These are phyloP conservation scores for Pseudogymnoascus sp. DNA, from an alignment of 2,329 filamentous ascomycete species.

Conservation along the genomic window DNA sequence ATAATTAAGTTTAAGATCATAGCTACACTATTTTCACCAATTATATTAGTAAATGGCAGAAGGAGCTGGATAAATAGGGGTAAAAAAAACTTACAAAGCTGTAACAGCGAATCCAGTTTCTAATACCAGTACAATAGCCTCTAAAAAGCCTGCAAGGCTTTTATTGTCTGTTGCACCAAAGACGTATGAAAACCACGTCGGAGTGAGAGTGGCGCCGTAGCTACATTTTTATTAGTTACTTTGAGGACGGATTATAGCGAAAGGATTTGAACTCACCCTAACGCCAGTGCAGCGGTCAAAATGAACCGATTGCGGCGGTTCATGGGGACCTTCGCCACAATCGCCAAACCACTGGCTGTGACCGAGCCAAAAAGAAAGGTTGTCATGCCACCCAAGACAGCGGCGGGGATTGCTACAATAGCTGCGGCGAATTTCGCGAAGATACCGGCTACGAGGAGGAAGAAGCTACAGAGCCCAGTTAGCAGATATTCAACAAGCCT, in stretches of 20 bases:
- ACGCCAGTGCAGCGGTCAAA: slow-evolving; percentile 63
- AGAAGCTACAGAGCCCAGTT: slow-evolving; percentile 40
- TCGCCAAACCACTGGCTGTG: slow-evolving; percentile 68
- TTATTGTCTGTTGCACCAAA: slow-evolving; percentile 63
- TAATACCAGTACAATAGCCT: slow-evolving; percentile 67
- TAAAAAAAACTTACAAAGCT: slow-evolving; percentile 32
- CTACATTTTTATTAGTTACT: background rate
- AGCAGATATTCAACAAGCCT: background rate
- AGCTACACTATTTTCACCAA: background rate
- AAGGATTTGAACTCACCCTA: slow-evolving; percentile 42
- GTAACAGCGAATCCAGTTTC: slow-evolving; percentile 69
- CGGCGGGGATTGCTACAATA: slow-evolving; percentile 65
- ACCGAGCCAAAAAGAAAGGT: slow-evolving; percentile 76
- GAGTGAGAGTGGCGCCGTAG: slow-evolving; percentile 61
- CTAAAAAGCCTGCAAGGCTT: slow-evolving; percentile 63
- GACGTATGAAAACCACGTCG: slow-evolving; percentile 61
- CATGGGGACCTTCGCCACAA: slow-evolving; percentile 55
- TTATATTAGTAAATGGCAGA: background rate
- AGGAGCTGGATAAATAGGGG: background rate
- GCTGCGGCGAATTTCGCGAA: slow-evolving; percentile 79
- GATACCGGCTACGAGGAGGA: slow-evolving; percentile 72
- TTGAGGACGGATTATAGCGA: background rate
- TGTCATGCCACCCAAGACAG: slow-evolving; percentile 65
- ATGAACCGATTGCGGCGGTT: slow-evolving; percentile 78
- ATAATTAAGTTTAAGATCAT: background rate